These are phyloP conservation scores for Nectriaceae sp. DNA, from an alignment of 2,329 filamentous ascomycete species.

Conservation along the genomic window DNA sequence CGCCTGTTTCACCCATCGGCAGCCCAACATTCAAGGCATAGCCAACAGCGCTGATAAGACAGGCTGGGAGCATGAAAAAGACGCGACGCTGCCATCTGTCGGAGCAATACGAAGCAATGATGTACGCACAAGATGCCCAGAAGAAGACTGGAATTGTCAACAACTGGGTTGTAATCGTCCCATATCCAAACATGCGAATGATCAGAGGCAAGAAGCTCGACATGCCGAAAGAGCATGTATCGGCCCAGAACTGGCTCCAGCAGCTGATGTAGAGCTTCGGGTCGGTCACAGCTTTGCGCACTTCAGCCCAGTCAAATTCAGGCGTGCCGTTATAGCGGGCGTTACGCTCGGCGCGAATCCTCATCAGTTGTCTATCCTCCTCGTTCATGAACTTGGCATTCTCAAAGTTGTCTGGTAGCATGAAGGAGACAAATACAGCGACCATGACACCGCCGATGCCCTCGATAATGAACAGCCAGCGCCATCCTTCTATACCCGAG, in stretches of 20 bases:
- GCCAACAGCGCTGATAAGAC: constrained; percentile 49
- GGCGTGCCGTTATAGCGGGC: constrained; percentile 50
- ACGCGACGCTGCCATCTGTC: no score
- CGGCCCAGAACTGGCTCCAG: neutral
- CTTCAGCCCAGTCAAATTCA: constrained; percentile 52
- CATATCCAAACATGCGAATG: constrained; percentile 52
- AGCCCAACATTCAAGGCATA: no score
- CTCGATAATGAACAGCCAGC: constrained; percentile 54
- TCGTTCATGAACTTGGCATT: constrained; percentile 50
- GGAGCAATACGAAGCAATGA: constrained; percentile 45
- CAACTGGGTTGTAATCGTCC: constrained; percentile 51
- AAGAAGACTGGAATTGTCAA: constrained; percentile 59
- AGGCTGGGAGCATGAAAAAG: constrained; percentile 57
- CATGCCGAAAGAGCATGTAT: constrained; percentile 46
- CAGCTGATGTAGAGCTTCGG: constrained; percentile 51
- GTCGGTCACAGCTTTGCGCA: constrained; percentile 48
- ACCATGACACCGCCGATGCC: constrained; percentile 46
- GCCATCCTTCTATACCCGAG: constrained; percentile 46
- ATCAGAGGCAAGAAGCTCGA: constrained; percentile 61
- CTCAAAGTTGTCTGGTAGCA: constrained; percentile 47
- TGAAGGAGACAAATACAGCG: constrained; percentile 46
- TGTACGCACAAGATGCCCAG: constrained; percentile 47
- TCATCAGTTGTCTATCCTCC: constrained; percentile 53
- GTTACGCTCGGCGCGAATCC: constrained; percentile 45
- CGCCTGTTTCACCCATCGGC: no score